These are phyloP conservation scores for Climacium dendroides DNA, from an alignment of 225 moss, liverwort and hornwort species.

Conservation along the genomic window DNA sequence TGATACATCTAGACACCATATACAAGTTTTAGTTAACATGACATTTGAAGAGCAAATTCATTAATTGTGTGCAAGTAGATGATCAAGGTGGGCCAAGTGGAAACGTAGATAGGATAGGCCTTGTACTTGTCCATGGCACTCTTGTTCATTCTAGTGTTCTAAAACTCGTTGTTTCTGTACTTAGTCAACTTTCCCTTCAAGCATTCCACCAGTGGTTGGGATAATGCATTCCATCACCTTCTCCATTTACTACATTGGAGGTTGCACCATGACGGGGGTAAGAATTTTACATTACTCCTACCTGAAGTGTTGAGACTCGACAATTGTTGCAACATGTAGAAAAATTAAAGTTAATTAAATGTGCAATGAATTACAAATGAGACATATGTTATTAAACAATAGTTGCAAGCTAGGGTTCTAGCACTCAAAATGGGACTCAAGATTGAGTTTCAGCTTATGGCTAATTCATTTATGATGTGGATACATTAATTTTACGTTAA, in stretches of 20 bases:
- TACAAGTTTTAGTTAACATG: background rate
- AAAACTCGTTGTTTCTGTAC: slow-evolving; percentile 41
- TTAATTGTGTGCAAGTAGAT: slow-evolving; percentile 11
- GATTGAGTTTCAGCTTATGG: background rate
- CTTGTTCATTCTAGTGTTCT: slow-evolving; percentile 48
- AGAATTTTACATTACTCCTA: background rate
- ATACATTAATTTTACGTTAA: no score
- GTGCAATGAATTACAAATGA: background rate
- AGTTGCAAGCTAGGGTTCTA: background rate
- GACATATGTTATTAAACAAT: background rate
- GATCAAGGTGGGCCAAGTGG: slow-evolving; percentile 46
- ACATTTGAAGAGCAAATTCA: background rate
- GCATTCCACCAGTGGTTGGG: slow-evolving; percentile 60
- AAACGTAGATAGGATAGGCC: slow-evolving; percentile 49
- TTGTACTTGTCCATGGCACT: slow-evolving; percentile 48
- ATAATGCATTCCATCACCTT: slow-evolving; percentile 42
- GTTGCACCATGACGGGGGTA: background rate
- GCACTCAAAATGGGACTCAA: background rate
- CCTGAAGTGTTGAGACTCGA: background rate
- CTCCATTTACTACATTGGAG: slow-evolving; percentile 35
- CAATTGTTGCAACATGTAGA: background rate
- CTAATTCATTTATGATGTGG: no score
- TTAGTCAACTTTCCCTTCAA: slow-evolving; percentile 44
- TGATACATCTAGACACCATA: no score
- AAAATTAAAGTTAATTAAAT: background rate